Base-by-base conservation (phyloP, 345 rosid genomes). In the Citrus cavaleriei region DNA sequence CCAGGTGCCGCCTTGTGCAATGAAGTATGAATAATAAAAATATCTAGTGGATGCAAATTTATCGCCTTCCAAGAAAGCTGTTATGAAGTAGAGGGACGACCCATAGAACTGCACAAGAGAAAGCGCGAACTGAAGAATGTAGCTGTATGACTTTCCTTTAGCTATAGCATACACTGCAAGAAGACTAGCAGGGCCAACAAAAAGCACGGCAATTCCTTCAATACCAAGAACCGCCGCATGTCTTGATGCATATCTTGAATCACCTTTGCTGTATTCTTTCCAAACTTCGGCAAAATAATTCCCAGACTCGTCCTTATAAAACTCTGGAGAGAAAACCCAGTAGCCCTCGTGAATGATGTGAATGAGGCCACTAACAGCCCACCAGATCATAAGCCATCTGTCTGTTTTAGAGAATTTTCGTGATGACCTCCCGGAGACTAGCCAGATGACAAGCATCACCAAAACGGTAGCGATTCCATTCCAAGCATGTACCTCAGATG, bases 181-280 rank as follows among this genome's bases (percentile, higher is more conserved):
- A 80, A 94, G 90, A 83, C 81, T 80, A 59, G 96, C 91, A 3
- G 95, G 98, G 78, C 99, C 99, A 82, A 84, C 97, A 0, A 96
- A 24, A 81, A 89, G 94, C 35, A 95, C 90, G 49, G 97, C 93
- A 69, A 96, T 80, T 21, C 97, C 99, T 89, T 96, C 98, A 72
- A 95, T 90, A 70, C 92, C 57, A 58, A 95, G 84, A 37, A 94
- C 67, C 2, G 87, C 91, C 13, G 93, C 77, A 72, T 95, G 97
- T 76, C 97, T 88, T 1, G 85, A 93, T 3, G 81, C 99, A 78
- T 95, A 95, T 82, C 99, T 88, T 0, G 98, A 95, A 84, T 95
- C 99, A 59, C 98, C 97, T 91, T 95, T 95, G 86, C 98, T 90
- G 77, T 95, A 95, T 74, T 95, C 97, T 87, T 94, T 95, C 98